Evolutionary conservation across 345 rosid genomes (phyloP).

Genomic region (Schrenkiella parvula): DNA sequence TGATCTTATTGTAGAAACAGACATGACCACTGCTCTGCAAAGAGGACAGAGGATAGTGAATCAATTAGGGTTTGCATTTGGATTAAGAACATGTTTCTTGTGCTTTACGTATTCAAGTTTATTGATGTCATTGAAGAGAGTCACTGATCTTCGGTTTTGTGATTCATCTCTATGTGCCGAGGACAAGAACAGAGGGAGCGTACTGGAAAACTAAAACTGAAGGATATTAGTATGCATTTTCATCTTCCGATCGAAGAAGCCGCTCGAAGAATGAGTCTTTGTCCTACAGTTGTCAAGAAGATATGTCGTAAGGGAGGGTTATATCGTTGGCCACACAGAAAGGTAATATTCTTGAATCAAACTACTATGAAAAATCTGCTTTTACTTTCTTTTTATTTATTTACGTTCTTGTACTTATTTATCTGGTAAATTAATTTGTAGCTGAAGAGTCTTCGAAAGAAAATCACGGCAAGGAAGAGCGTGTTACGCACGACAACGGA

Average conservation of each 20-base stretch:
- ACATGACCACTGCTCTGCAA: neutral
- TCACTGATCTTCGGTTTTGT: conserved; percentile 1
- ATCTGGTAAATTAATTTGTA: neutral
- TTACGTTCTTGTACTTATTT: neutral
- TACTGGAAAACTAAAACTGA: neutral
- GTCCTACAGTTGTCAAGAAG: conserved; percentile 17
- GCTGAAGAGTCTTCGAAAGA: neutral
- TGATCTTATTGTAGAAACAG: neutral
- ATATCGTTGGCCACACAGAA: conserved; percentile 6
- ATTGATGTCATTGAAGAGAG: neutral
- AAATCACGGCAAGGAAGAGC: neutral
- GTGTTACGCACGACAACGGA: neutral
- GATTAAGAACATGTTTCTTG: neutral
- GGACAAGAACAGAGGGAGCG: conserved; percentile 27
- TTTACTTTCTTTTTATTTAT: no score
- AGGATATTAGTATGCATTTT: neutral
- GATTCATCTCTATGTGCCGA: neutral
- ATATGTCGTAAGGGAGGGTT: conserved; percentile 1
- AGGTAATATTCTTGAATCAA: neutral
- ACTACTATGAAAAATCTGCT: neutral
- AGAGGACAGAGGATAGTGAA: neutral
- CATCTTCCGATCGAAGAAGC: conserved; percentile 17
- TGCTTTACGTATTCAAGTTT: neutral
- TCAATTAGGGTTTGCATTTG: neutral
- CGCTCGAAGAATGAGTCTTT: neutral